Conservation (phyloP, 73 alveolate species). For the Paraurostyla sp. region DNA sequence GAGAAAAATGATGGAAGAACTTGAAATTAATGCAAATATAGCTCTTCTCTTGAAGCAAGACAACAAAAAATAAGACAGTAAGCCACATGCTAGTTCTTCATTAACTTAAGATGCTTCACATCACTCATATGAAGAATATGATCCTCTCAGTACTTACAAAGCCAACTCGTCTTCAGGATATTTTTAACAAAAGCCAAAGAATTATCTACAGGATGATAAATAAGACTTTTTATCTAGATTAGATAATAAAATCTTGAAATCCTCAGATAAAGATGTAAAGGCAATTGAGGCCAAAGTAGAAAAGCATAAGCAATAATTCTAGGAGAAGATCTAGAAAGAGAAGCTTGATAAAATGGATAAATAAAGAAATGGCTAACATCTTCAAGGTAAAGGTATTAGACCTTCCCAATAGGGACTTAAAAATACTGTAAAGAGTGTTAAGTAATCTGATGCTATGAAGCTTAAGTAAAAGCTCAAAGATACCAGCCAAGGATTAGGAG, state of each 20-base stretch:
- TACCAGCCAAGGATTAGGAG: not conserved
- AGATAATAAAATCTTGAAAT: too few relatives aligned
- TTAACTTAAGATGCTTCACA: not conserved
- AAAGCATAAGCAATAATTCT: too few relatives aligned
- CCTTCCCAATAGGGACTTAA: not conserved
- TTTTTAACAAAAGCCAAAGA: not conserved
- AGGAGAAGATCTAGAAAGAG: too few relatives aligned
- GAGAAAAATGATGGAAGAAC: not conserved
- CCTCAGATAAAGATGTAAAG: too few relatives aligned
- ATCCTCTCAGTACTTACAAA: constrained; percentile 13
- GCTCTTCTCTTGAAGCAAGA: not conserved
- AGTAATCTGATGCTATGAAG: constrained; percentile 4
- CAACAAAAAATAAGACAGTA: not conserved
- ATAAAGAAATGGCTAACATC: not conserved
- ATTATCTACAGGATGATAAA: not conserved
- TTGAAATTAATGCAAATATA: not conserved
- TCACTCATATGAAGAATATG: constrained; percentile 30
- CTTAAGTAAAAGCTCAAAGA: not conserved
- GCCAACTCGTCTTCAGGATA: not conserved
- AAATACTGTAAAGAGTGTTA: not conserved
- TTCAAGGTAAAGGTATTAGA: not conserved
- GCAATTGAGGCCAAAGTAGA: too few relatives aligned
- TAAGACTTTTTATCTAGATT: too few relatives aligned
- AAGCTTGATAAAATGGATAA: not conserved
- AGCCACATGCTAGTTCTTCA: not conserved